These are phyloP conservation scores for Leccinum uliginosum DNA, from an alignment of 768 basidiomycete species.

Conservation along the genomic window DNA sequence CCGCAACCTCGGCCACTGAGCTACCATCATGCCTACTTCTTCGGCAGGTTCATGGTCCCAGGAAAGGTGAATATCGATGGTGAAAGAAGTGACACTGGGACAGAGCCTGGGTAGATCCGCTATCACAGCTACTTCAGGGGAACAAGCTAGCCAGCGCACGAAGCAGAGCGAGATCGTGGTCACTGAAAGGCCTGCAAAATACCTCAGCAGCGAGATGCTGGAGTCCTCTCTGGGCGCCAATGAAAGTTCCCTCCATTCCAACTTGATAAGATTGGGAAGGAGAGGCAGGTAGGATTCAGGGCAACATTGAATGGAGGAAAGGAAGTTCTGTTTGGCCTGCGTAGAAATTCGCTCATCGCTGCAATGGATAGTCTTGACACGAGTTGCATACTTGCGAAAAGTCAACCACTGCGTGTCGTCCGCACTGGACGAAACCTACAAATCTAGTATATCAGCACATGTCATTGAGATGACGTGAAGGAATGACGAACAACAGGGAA, in stretches of 20 bases:
- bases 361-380: slow-evolving; percentile 14
- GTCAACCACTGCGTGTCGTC: slow-evolving; percentile 15
- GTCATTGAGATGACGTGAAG: neutral
- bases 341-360: neutral
- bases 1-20: slow-evolving; percentile 10
- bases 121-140: slow-evolving; percentile 13
- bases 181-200: slow-evolving; percentile 10
- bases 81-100: slow-evolving; percentile 20
- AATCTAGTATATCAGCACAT: neutral
- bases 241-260: slow-evolving; percentile 15
- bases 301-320: slow-evolving; percentile 8
- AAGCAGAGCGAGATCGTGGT: slow-evolving; percentile 13
- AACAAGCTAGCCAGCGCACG: slow-evolving; percentile 8
- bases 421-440: neutral
- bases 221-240: slow-evolving; percentile 2
- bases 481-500: slow-evolving; percentile 4
- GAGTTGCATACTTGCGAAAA: slow-evolving; percentile 21
- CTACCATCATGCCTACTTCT: slow-evolving; percentile 16
- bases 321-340: neutral
- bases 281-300: slow-evolving; percentile 15
- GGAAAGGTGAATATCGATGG: slow-evolving; percentile 1
- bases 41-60: slow-evolving; percentile 7
- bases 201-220: slow-evolving; percentile 11
- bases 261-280: slow-evolving; percentile 17
- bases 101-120: slow-evolving; percentile 14